Evolutionary conservation across 306 rosid species (phyloP), one percentile per base, ranked within the genome.

Genomic region (Prunus kanzakura): DNA sequence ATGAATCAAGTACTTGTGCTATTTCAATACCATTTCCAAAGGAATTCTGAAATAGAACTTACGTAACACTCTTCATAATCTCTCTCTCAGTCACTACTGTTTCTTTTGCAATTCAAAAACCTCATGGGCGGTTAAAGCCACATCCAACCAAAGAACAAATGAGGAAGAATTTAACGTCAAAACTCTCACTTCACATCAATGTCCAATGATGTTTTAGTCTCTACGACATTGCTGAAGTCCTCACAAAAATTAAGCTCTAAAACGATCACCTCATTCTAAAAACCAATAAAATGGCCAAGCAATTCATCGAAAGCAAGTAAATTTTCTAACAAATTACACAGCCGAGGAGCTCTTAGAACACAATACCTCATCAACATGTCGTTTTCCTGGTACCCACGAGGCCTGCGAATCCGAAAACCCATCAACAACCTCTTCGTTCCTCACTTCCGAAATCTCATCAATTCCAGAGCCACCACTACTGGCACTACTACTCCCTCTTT

Each of bases 341-440:
- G 49, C 19, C 9, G 67, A 29, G 18, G 30, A 46, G 79, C 41
- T 77, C 54, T 64, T 52, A 68, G 52, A 63, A 27, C 38, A 67
- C 32, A 80, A 14, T 87, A 91, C 98, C 92, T 91, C 98, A 77
- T 93, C 89, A 27, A 51, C 75, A 29, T 90, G 86, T 47, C 90
- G 89, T 72, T 93, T 87, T 23, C 86, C 86, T 5, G 93, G 90
- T 32, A 82, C 81, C 91, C 86, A 83, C 3, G 91, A 72, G 35
- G 84, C 57, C 20, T 82, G 84, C 30, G 92, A 81, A 74, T 86
- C 86, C 55, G 84, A 46, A 56, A 76, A 64, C 27, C 83, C 78
- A 2, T 81, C 85, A 77, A 76, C 81, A 54, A 68, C 77, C 80
- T 50, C 89, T 27, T 69, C 83, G 76, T 80, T 83, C 47, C 76